These are phyloP conservation scores for Hypoxylon rubiginosum DNA, from an alignment of 2,329 filamentous ascomycete genomes.

Conservation along the genomic window DNA sequence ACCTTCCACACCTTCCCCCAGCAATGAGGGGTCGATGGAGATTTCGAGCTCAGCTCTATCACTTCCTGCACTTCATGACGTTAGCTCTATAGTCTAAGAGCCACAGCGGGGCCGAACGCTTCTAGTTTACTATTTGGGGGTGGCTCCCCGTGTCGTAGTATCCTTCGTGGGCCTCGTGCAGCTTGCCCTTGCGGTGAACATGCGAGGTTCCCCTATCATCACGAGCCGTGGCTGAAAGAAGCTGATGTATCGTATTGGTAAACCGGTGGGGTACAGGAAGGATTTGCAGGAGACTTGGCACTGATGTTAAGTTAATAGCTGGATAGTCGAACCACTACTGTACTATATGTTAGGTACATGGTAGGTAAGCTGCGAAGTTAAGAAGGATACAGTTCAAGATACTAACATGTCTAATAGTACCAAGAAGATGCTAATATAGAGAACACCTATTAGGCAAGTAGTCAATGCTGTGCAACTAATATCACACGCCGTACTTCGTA, in stretches of 20 bases:
- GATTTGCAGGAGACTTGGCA: conserved; percentile 1
- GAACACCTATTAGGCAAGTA: too few relatives aligned
- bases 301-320: not conserved
- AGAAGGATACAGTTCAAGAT: not conserved
- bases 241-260: conserved; percentile 8
- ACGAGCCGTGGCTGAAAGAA: not conserved
- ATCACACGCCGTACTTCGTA: too few relatives aligned
- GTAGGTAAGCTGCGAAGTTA: not conserved
- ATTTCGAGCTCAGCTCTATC: not conserved
- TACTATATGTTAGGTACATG: not conserved
- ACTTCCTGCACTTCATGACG: conserved; percentile 29
- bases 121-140: conserved; percentile 37
- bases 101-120: conserved; percentile 30
- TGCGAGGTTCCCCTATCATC: conserved; percentile 3
- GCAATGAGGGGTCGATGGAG: not conserved
- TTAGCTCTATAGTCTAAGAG: conserved; percentile 23
- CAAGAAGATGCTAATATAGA: too few relatives aligned
- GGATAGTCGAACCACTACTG: not conserved
- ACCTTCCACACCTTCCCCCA: conserved; percentile 3
- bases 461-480: too few relatives aligned
- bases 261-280: conserved; percentile 1
- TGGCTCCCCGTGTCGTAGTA: conserved; percentile 10
- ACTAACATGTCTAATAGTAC: not conserved
- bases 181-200: conserved; percentile 1
- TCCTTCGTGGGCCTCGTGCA: conserved; percentile 12